phyloP scores from a whole-genome alignment of 2,329 filamentous ascomycete species.

The Ophiocordyceps camponoti-rufipedis region DNA sequence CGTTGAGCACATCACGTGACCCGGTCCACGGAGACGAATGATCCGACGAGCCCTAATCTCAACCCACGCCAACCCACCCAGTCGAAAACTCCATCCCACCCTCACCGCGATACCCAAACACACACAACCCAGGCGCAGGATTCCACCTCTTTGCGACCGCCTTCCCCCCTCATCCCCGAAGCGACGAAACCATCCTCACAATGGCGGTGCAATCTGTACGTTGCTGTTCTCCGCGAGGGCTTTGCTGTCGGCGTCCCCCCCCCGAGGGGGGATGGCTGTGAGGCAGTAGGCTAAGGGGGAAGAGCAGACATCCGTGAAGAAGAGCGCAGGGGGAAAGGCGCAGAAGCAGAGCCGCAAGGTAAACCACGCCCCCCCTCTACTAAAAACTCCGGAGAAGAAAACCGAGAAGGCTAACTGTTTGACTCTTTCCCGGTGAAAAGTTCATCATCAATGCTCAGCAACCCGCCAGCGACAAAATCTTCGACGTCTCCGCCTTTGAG shows the following conservation, averaged over 20 bases:
- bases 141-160: constrained; percentile 47
- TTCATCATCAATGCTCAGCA: constrained; percentile 99
- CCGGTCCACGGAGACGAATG: constrained; percentile 1
- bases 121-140: constrained; percentile 48
- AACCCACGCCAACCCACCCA: no score
- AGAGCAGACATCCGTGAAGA: constrained; percentile 7
- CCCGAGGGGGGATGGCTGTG: neutral
- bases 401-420: neutral
- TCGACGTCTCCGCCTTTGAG: constrained; percentile 95
- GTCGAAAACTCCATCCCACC: neutral
- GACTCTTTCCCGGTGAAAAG: constrained; percentile 13
- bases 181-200: neutral
- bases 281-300: constrained; percentile 88
- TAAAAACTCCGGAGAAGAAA: constrained; percentile 1
- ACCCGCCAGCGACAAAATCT: constrained; percentile 98
- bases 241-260: constrained; percentile 68
- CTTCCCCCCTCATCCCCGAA: neutral
- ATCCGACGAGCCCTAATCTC: constrained; percentile 16
- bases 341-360: constrained; percentile 83
- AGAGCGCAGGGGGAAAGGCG: constrained; percentile 36
- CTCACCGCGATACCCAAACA: neutral
- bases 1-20: neutral
- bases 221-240: constrained; percentile 52
- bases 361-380: no score
- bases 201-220: constrained; percentile 86